Evolutionary conservation across 768 basidiomycete genomes (phyloP).

Genomic region (Leccinum uliginosum): DNA sequence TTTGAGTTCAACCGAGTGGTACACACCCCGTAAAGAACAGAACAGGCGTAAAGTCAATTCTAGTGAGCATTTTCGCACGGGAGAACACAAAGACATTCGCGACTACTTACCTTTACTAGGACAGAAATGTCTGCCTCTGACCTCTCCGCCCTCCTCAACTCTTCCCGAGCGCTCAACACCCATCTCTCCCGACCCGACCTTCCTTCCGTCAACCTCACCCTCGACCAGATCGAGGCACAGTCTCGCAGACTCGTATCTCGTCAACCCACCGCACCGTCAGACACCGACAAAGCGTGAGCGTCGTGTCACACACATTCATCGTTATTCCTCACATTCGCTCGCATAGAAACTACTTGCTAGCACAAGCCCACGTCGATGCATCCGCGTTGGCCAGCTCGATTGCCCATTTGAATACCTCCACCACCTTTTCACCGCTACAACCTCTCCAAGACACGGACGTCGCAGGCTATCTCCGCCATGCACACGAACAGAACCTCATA

Average conservation of each 20-base stretch:
- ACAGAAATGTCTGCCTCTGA: background rate
- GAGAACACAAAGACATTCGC: too few relatives aligned
- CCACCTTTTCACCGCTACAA: slow-evolving; percentile 86
- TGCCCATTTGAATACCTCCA: slow-evolving; percentile 72
- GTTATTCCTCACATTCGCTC: background rate
- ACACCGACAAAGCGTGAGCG: slow-evolving; percentile 65
- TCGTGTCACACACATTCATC: background rate
- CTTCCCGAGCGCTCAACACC: slow-evolving; percentile 38
- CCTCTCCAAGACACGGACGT: slow-evolving; percentile 94
- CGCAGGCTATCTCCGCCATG: slow-evolving; percentile 89
- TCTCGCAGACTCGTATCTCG: background rate
- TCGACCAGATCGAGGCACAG: slow-evolving; percentile 87
- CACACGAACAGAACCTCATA: slow-evolving; percentile 91
- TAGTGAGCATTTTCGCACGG: too few relatives aligned
- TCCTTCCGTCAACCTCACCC: slow-evolving; percentile 81
- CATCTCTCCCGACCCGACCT: slow-evolving; percentile 78
- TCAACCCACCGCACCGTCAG: slow-evolving; percentile 41
- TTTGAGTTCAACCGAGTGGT: too few relatives aligned
- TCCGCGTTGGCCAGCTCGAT: slow-evolving; percentile 83
- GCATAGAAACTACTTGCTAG: background rate
- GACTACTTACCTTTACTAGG: background rate
- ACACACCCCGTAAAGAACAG: too few relatives aligned
- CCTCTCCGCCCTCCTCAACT: background rate
- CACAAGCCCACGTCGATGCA: slow-evolving; percentile 31
- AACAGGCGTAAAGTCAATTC: too few relatives aligned